Base-by-base conservation (phyloP, 2,329 filamentous ascomycete genomes). In the Ophiostoma novo-ulmi region DNA sequence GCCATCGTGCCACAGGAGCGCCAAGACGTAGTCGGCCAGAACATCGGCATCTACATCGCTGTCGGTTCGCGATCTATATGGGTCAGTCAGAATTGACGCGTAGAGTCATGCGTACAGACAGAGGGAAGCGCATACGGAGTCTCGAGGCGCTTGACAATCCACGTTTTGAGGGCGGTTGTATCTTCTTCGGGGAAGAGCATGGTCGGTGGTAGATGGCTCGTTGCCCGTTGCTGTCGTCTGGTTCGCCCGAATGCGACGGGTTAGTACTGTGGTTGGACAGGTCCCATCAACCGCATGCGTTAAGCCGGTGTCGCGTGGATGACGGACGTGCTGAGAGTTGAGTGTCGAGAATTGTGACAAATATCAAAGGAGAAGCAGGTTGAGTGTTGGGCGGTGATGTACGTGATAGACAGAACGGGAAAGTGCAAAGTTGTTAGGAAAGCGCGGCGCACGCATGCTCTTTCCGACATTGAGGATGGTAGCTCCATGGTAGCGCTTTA, bases 21-120 rank as follows among this genome's bases (percentile, higher is more conserved):
- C 91, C 73, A 94, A 84, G n/a, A 94, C 89, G 77, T 94, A 95
- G 75, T 95, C 92, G 66, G 91, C 91, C 3, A 95, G 87, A 5
- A 94, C 91, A 76, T 93, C 91, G 41, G 89, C 87, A 77, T 95
- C 92, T 67, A 94, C 91, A 76, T 93, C 91, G 58, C 88, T 87
- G 77, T 94, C 92, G 68, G 91, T 91, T 76, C 94, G 91, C 38
- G 90, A 92, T 69, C 91, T 92, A 63, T 35, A 11, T 11, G 11
- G 36, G 36, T 65, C 13, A 65, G 63, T 39, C n/a, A 38, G 58
- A 20, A 13, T 10, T 8, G 17, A 39, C 36, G 63, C 35, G 63
- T 39, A 22, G 17, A 14, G 52, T 58, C 22, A 26, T 10, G 36
- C 36, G 63, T 6, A 22, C 8, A 41, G n/a, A 0, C 13, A 20